phyloP scores from a whole-genome alignment of 371 early-diverging fungal genomes.

The Mucor circinelloides region DNA sequence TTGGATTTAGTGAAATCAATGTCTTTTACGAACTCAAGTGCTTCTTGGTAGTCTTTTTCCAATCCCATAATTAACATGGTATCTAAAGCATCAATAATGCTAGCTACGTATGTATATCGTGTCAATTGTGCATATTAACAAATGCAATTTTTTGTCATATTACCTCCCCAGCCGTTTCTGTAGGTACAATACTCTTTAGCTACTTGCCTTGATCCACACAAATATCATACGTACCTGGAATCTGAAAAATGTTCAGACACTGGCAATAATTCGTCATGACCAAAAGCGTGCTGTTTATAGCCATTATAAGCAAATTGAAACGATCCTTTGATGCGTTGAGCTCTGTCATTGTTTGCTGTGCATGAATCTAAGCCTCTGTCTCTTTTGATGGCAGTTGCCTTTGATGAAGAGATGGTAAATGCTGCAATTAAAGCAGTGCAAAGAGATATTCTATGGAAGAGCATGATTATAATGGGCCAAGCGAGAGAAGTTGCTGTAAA shows the following conservation, averaged over 20 bases:
- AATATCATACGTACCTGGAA: constrained; percentile 12
- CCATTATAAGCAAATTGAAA: constrained; percentile 71
- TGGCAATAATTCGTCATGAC: constrained; percentile 54
- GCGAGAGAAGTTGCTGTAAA: not conserved
- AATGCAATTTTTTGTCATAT: not conserved
- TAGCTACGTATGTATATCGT: constrained; percentile 34
- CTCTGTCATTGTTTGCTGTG: not conserved
- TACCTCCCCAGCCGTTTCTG: constrained; percentile 60
- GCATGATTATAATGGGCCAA: not conserved
- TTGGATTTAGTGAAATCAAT: constrained; percentile 36
- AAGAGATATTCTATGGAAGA: not conserved
- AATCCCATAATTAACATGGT: constrained; percentile 84
- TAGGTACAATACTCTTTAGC: not conserved
- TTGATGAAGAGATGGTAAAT: not conserved
- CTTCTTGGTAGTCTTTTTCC: constrained; percentile 69
- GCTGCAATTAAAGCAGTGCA: not conserved
- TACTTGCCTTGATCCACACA: not conserved
- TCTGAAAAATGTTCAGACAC: constrained; percentile 39
- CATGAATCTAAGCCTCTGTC: not conserved
- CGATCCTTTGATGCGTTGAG: constrained; percentile 39
- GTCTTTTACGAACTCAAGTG: constrained; percentile 60
- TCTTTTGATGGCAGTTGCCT: not conserved
- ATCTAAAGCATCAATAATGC: constrained; percentile 85
- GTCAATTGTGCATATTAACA: not conserved
- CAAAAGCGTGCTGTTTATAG: constrained; percentile 57